Evolutionary conservation across 345 rosid species (phyloP), one percentile per base, ranked within the genome.

Genomic region (Sonneratia caseolaris): DNA sequence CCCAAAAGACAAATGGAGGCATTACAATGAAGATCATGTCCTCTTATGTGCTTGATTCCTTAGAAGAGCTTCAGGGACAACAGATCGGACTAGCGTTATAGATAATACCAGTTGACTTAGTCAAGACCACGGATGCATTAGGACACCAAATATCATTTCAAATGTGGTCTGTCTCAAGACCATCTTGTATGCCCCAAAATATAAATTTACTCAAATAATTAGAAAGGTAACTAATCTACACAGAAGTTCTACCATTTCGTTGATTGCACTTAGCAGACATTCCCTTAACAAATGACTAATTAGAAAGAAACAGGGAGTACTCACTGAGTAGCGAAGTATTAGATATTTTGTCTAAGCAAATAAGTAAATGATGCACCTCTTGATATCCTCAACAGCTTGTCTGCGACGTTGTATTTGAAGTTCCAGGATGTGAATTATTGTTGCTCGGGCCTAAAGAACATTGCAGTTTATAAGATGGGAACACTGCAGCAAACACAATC

Each of bases 381-480:
- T 89, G 75, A 95, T 88, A 82, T 95, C 97, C 73, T 95, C 97
- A 71, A 95, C 89, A 1, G 97, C 97, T 80, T 95, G 92, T 79
- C 92, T 90, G 35, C 96, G 82, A 4, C 82, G 88, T 70, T 89
- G 87, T 68, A 92, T 95, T 80, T 95, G 97, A 79, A 89, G 91
- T 77, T 95, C 97, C 72, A 90, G 80, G 68, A 94, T 84, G 81
- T 90, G 98, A 79, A 90, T 94, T 65, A 94, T 78, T 36, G 97
- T 94, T 71, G 98, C 98, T 76, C 97, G 86, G 24, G 97, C 97
- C 99, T 95, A 78, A 16, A 45, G 49, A 61, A 35, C 37, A 37
- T 70, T 73, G 21, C 19, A 8, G 47, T 35, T 40, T 37, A 14
- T 13, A 51, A 37, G 53, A 66, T 19, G 27, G 27, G 51, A 45